Base-by-base conservation (phyloP, 495 filamentous ascomycete species). In the Chlorociboria aeruginascens region DNA sequence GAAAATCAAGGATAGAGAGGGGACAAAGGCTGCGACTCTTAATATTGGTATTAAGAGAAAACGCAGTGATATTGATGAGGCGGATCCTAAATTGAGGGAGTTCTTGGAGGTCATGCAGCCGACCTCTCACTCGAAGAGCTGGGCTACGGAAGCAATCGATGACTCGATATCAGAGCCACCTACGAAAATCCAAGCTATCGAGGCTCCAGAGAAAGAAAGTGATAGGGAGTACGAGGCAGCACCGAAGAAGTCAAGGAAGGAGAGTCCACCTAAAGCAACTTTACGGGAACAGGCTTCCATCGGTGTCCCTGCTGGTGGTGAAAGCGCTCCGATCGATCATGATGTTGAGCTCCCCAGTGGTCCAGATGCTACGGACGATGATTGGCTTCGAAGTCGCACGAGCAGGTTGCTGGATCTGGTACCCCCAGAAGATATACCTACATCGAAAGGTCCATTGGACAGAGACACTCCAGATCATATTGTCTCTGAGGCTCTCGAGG, bases 351-450 rank as follows among this genome's bases (percentile, higher is more conserved):
- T 43, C 34, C 28, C 36, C n/a, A 42, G 11, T n/a, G 42, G 45
- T 12, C 35, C 42, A 30, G 48, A 41, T 45, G 69, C 76, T 16
- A 81, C 82, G 9, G 93, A 98, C 61, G 74, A 77, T 39, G 92
- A 99, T 61, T 99, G 92, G 92, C 71, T 95, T 42, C 81, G 92
- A 35, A 93, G 85, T 35, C 82, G 86, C 53, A 96, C 89, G n/a
- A 96, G 81, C 62, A 78, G 93, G 53, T 65, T 96, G 40, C 71
- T 97, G 32, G 93, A 88, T 59, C 67, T 97, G 16, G 69, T 86
- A 16, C 86, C 90, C 43, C 70, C 68, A 2, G 68, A 74, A 37
- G 72, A 73, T 40, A 52, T 65, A 33, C 20, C 39, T n/a, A 32
- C 41, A 36, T 17, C 34, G 37, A 12, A 31, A 48, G 32, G 13